Base-by-base conservation (phyloP, 2,329 filamentous ascomycete genomes). In the Talaromyces sp. region DNA sequence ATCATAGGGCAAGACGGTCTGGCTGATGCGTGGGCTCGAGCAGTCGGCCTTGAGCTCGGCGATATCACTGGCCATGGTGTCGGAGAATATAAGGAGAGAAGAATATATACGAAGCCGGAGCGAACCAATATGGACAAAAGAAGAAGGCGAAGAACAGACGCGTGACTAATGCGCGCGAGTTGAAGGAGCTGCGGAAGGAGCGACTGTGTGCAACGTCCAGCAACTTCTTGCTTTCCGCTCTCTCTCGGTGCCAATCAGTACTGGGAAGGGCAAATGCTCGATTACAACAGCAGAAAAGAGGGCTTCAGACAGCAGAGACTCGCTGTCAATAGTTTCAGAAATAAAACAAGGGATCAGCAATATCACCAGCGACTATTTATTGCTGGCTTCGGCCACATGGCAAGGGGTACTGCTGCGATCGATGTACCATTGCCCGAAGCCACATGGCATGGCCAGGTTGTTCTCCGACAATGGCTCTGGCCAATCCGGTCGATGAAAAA, bases 1-100 rank as follows among this genome's bases (percentile, higher is more conserved):
- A 33, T 67, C 3, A 61, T 65, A 52, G 60, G 69, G 31, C 30
- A 56, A 18, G 14, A 18, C 28, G 16, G 27, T 53, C 50, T 53
- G 50, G 28, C 50, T 53, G 28, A 53, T 53, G 27, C 50, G 28
- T 30, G 50, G 23, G 30, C 50, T 53, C 7, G 27, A 6, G 14
- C 30, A 31, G 50, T 53, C 50, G 28, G 50, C 50, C 50, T 53
- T 53, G 50, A 23, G 27, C 12, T 23, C 50, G 30, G 50, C 27
- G 27, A 53, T n/a, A 9, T 31, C 30, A 31, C 30, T 53, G 27
- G 50, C 50, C 50, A 53, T 53, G 50, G 50, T 18, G 50, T 53
- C 28, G 50, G 50, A 31, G 50, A 53, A 53, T 31, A 53, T 31
- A 23, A 47, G 18, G 34, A 40, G 44, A 27, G n/a, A 47, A 47